Evolutionary conservation across 169 alveolate species (phyloP).

Genomic region (Cyclospora cayetanensis): DNA sequence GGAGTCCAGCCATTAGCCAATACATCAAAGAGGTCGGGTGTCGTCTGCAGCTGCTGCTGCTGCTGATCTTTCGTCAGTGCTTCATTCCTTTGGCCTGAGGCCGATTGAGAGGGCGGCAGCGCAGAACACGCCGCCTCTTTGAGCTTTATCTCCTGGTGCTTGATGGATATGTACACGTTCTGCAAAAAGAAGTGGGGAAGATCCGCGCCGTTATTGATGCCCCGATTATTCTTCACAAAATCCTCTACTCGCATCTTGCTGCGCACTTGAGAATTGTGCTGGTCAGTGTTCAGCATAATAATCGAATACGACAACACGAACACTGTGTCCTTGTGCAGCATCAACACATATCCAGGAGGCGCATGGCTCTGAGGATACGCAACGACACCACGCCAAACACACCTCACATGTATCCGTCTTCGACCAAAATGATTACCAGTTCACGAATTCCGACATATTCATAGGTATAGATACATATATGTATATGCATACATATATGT

Average conservation of each 20-base stretch:
- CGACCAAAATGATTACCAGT: too few relatives aligned
- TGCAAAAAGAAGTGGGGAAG: slow-evolving; percentile 81
- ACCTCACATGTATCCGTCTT: too few relatives aligned
- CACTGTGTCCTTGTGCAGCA: slow-evolving; percentile 84
- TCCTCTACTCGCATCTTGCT: slow-evolving; percentile 89
- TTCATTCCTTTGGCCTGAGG: slow-evolving; percentile 36
- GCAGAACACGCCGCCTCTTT: slow-evolving; percentile 4
- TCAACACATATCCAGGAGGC: slow-evolving; percentile 53
- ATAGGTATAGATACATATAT: too few relatives aligned
- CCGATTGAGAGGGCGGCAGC: slow-evolving; percentile 28
- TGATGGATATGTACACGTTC: slow-evolving; percentile 81
- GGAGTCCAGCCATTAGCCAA: slow-evolving; percentile 51
- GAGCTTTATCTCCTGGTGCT: slow-evolving; percentile 77
- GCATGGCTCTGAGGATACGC: not conserved
- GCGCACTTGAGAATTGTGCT: slow-evolving; percentile 89
- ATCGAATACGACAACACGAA: slow-evolving; percentile 89
- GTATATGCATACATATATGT: too few relatives aligned
- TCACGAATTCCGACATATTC: too few relatives aligned
- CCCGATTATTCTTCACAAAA: slow-evolving; percentile 89
- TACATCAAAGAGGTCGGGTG: slow-evolving; percentile 39
- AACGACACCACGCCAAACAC: not conserved
- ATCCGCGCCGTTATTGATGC: slow-evolving; percentile 89
- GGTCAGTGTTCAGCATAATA: slow-evolving; percentile 92
- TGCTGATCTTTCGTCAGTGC: slow-evolving; percentile 41
- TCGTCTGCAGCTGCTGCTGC: slow-evolving; percentile 45